Evolutionary conservation across 1,284 basidiomycete genomes (phyloP).

Genomic region (Serendipita sp.): DNA sequence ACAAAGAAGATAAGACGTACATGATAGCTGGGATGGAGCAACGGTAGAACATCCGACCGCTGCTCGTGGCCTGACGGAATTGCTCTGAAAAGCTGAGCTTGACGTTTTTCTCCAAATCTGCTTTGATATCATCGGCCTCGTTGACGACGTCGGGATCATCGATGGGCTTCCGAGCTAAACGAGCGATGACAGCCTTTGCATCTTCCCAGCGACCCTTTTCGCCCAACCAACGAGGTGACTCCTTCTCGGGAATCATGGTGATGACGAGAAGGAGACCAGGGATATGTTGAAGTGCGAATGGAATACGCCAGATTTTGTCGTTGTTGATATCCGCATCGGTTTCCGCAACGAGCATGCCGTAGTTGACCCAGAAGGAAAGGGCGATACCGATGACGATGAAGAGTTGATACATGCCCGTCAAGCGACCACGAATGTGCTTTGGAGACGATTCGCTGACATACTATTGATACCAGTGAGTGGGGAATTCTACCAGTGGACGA

Average conservation of each 20-base stretch:
- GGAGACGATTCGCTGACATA: slow-evolving; percentile 14
- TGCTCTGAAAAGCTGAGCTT: slow-evolving; percentile 14
- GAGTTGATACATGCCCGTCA: slow-evolving; percentile 16
- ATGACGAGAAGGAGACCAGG: slow-evolving; percentile 18
- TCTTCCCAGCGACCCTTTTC: slow-evolving; percentile 17
- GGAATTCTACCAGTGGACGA: not conserved
- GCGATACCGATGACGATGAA: slow-evolving; percentile 19
- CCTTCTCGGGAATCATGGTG: slow-evolving; percentile 11
- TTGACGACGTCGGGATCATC: slow-evolving; percentile 12
- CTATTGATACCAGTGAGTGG: not conserved
- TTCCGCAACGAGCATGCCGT: slow-evolving; percentile 12
- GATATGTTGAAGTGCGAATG: slow-evolving; percentile 20
- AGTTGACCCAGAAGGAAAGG: slow-evolving; percentile 16
- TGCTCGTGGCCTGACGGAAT: slow-evolving; percentile 12
- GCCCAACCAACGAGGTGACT: slow-evolving; percentile 20
- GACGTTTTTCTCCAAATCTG: slow-evolving; percentile 12
- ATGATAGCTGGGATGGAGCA: slow-evolving; percentile 15
- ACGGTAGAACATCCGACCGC: slow-evolving; percentile 15
- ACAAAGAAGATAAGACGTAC: slow-evolving; percentile 11
- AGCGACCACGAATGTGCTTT: slow-evolving; percentile 14
- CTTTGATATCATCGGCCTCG: slow-evolving; percentile 11
- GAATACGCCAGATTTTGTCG: slow-evolving; percentile 16
- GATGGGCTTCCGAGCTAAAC: slow-evolving; percentile 8
- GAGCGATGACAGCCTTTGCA: slow-evolving; percentile 11
- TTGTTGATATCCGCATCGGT: slow-evolving; percentile 10